Conservation (phyloP, 2,329 filamentous ascomycete genomes). For the Sporothrix inflata region DNA sequence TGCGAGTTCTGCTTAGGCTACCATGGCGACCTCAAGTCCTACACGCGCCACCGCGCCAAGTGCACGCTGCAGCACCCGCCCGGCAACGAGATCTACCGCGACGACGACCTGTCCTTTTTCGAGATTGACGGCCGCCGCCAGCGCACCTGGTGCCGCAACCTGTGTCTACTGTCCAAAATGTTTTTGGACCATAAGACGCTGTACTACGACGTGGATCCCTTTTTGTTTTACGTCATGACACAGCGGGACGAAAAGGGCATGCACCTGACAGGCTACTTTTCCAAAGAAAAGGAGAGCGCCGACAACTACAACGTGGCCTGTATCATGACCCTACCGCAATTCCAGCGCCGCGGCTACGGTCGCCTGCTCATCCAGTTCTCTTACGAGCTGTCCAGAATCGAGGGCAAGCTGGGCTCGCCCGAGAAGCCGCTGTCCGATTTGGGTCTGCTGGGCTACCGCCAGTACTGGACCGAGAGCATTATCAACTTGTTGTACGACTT, state of each 20-base stretch:
- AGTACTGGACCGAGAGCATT: constrained; percentile 97
- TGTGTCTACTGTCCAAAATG: constrained; percentile 92
- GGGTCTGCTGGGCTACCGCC: constrained; percentile 88
- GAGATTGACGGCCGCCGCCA: constrained; percentile 96
- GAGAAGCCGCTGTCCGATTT: constrained; percentile 96
- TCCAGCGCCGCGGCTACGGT: constrained; percentile 92
- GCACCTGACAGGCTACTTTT: constrained; percentile 99
- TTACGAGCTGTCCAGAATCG: constrained; percentile 93
- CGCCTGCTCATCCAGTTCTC: constrained; percentile 94
- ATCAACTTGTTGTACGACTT: constrained; percentile 80
- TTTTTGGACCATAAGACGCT: constrained; percentile 98
- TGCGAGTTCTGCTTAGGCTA: constrained; percentile 97
- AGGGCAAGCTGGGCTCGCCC: constrained; percentile 91
- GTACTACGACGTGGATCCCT: constrained; percentile 99
- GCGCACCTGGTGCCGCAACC: constrained; percentile 92
- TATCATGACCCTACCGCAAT: constrained; percentile 94
- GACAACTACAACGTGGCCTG: constrained; percentile 98
- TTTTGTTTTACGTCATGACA: constrained; percentile 98
- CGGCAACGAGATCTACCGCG: constrained; percentile 97
- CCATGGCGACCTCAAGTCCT: constrained; percentile 80
- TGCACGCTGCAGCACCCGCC: constrained; percentile 91
- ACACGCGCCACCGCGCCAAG: constrained; percentile 83
- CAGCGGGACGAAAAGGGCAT: constrained; percentile 85
- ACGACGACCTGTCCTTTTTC: constrained; percentile 92
- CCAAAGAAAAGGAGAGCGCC: constrained; percentile 95